phyloP scores from a whole-genome alignment of 345 rosid genomes.

The Heritiera fomes region DNA sequence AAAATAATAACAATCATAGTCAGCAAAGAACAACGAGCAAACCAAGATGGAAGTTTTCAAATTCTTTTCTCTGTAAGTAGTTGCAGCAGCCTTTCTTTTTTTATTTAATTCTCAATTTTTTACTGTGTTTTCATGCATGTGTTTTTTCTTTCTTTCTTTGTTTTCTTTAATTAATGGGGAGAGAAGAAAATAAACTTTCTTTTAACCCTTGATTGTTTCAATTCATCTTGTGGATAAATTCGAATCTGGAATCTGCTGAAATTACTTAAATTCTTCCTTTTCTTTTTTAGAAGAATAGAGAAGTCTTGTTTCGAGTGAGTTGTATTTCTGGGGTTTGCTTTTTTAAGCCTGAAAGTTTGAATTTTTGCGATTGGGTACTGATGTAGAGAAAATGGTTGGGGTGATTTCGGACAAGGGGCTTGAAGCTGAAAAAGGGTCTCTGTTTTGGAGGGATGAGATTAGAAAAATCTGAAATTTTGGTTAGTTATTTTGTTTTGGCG shows the following conservation, averaged over 20 bases:
- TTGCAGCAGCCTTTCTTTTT: conserved; percentile 23
- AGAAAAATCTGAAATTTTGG: conserved; percentile 23
- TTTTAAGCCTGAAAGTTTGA: conserved; percentile 27
- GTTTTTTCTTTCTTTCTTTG: conserved; percentile 12
- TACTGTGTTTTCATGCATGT: conserved; percentile 25
- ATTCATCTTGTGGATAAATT: conserved; percentile 9
- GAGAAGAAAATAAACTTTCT: background rate
- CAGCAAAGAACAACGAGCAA: conserved; percentile 60
- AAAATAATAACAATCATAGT: conserved; percentile 30
- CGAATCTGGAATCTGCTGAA: conserved; percentile 6
- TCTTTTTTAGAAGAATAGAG: conserved; percentile 16
- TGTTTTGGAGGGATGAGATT: conserved; percentile 28
- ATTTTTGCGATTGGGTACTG: conserved; percentile 28
- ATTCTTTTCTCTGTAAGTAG: conserved; percentile 34
- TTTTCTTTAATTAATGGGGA: background rate
- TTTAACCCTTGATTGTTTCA: conserved; percentile 26
- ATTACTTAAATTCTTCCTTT: background rate
- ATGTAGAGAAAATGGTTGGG: conserved; percentile 14
- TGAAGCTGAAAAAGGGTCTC: conserved; percentile 25
- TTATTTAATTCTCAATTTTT: conserved; percentile 13
- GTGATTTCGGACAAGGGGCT: conserved; percentile 12
- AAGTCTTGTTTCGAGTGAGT: conserved; percentile 22
- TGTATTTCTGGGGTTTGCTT: conserved; percentile 23
- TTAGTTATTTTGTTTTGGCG: background rate
- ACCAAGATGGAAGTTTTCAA: conserved; percentile 29